Base-by-base conservation (phyloP, 305 asterid species). In the Petunia hybrid region DNA sequence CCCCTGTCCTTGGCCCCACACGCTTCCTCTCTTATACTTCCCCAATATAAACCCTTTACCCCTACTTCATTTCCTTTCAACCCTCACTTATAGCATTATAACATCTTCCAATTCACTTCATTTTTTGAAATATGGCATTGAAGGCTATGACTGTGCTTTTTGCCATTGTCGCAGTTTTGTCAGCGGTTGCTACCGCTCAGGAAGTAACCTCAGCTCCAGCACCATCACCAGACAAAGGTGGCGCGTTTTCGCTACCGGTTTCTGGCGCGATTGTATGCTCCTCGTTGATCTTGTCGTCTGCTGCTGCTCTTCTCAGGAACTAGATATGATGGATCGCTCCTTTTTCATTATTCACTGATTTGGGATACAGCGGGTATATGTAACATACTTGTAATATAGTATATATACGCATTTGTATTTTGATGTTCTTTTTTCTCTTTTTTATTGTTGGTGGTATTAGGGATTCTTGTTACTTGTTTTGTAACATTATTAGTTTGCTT, bases 141-240 rank as follows among this genome's bases (percentile, higher is more conserved):
- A 89, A 81, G 82, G 78, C 82, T 46, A 85, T 90, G 81, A 84
- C 80, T 0, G 31, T 84, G 81, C 3, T 86, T 74, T 61, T 79
- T 8, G 85, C 66, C 8, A 78, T 84, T 46, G 45, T 87, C 64
- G 85, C 88, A 2, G 35, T 75, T 55, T 61, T 85, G 2, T 85
- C 88, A 1, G 86, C 78, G 8, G 89, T 80, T 22, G 61, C 62
- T 12, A 81, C 84, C 59, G 93, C 90, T 61, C 93, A 90, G 65
- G 85, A 65, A 9, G 78, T 16, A 45, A 2, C 69, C 36, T 48
- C 14, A 53, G 73, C 87, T 3, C 92, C 92, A 31, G 89, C 94
- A 42, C 91, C 93, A 14, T 81, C 87, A n/a, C 91, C 90, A 9
- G 87, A 81, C 57, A 66, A 87, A 48, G 90, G 91, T 0, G 87